Percentiles rank a stretch among this genome's conserved stretches.
Evolutionary conservation across 345 rosid species (phyloP).

Genomic region (Hypericum androsaemum): DNA sequence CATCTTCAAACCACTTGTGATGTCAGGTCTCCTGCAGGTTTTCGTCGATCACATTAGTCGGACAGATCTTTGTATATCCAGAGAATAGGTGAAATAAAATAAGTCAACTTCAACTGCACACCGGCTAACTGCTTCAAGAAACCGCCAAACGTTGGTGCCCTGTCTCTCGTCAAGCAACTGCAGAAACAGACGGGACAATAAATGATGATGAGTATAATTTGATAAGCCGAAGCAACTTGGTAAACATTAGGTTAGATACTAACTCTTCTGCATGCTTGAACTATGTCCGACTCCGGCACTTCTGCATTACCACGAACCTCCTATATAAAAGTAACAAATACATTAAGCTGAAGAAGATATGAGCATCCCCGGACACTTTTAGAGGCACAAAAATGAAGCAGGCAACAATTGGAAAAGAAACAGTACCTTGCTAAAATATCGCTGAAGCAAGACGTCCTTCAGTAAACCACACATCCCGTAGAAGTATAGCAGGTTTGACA

Average conservation of each 20-base stretch:
- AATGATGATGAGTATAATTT: neutral
- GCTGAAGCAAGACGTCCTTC: conserved; percentile 20
- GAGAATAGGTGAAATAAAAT: too few relatives aligned
- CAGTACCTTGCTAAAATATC: conserved; percentile 25
- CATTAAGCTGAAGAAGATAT: neutral
- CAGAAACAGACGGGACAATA: neutral
- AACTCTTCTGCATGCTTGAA: conserved; percentile 22
- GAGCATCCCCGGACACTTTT: neutral
- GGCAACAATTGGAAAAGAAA: neutral
- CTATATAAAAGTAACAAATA: conserved; percentile 7
- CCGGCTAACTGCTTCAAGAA: conserved; percentile 20
- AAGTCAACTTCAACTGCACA: neutral
- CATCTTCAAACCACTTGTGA: conserved; percentile 62
- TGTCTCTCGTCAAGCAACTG: conserved; percentile 28
- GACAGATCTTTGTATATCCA: conserved; percentile 57
- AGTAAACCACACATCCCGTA: conserved; percentile 25
- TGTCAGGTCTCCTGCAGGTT: conserved; percentile 70
- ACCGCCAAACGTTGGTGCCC: conserved; percentile 15
- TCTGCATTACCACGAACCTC: conserved; percentile 22
- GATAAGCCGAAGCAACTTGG: neutral
- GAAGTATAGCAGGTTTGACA: conserved; percentile 20
- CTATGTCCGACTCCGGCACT: conserved; percentile 21
- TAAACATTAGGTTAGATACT: neutral
- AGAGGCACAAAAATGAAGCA: neutral
- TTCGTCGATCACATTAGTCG: conserved; percentile 21